Evolutionary conservation across 1,284 basidiomycete species (phyloP), one percentile per base, ranked within the genome.

Genomic region (Thelephora terrestris): DNA sequence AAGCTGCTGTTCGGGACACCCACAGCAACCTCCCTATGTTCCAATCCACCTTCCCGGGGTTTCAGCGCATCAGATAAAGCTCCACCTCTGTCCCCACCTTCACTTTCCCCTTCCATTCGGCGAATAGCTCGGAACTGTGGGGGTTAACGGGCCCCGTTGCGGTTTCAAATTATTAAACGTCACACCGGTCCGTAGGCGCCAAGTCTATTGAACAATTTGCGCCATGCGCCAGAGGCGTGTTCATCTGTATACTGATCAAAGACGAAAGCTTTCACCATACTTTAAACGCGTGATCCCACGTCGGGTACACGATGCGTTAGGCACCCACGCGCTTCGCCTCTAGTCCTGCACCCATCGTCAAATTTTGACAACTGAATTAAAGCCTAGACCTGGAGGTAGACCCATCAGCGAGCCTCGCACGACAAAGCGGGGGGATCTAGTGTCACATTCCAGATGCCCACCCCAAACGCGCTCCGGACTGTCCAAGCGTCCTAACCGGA

Each of bases 41-140:
- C 91, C 91, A 64, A 94, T 94, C 95, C 95, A 99, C 54, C 75
- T 79, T 1, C 91, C 91, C 0, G 95, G 94, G 45, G 95, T 98
- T 69, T 91, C 78, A 60, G 61, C 98, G 66, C 55, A 91, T 64
- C 48, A 79, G 72, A 68, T 79, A 77, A 54, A 99, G 73, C 69
- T 88, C 79, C 59, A 84, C 79, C 42, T 81, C 76, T 0, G 92
- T 82, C 94, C 98, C 97, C 53, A 87, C 90, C 64, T 74, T 70
- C 63, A 99, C 90, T 64, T 99, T 94, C 48, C 69, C 67, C 63
- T 91, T 84, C 95, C 94, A 97, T 61, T 91, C 81, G 54, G 75
- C 78, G 59, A 91, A 92, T 59, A 95, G 70, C 48, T 58, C 69
- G 3, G 70, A 61, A 52, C 87, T 71, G 59, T 87, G 60, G 93